Evolutionary conservation across 352 stramenopile genomes (phyloP).

Genomic region (Plasmopara viticola): DNA sequence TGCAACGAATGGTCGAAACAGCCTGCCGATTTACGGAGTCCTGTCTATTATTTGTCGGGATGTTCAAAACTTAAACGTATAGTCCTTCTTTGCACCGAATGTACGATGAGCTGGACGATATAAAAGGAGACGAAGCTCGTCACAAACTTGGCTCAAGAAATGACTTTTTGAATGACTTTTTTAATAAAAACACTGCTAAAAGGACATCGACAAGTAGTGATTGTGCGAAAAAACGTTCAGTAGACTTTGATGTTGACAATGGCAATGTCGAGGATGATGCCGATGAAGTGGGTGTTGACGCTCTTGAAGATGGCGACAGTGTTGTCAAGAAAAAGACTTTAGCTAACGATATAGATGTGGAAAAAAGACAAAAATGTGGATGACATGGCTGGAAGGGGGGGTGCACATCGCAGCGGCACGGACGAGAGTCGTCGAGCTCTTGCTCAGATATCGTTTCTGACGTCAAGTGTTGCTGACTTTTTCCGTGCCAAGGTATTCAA

Average conservation of each 20-base stretch:
- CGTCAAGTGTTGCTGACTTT: slow-evolving; percentile 49
- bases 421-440: slow-evolving; percentile 8
- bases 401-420: slow-evolving; percentile 13
- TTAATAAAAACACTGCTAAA: slow-evolving; percentile 52
- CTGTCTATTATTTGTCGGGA: slow-evolving; percentile 50
- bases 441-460: slow-evolving; percentile 23
- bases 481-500: slow-evolving; percentile 46
- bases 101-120: slow-evolving; percentile 69
- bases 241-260: neutral
- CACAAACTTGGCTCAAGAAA: slow-evolving; percentile 43
- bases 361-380: slow-evolving; percentile 24
- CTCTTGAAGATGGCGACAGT: no score
- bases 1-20: slow-evolving; percentile 32
- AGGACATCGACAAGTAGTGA: slow-evolving; percentile 24
- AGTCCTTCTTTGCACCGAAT: slow-evolving; percentile 55
- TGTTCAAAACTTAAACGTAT: slow-evolving; percentile 50
- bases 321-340: slow-evolving; percentile 13
- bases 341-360: slow-evolving; percentile 26
- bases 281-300: no score
- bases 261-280: no score
- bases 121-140: slow-evolving; percentile 45
- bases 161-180: slow-evolving; percentile 51
- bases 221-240: slow-evolving; percentile 18
- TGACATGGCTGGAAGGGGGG: slow-evolving; percentile 21
- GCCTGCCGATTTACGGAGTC: slow-evolving; percentile 35